Conservation (phyloP, 2,329 filamentous ascomycete genomes). For the Fusarium liriodendri region DNA sequence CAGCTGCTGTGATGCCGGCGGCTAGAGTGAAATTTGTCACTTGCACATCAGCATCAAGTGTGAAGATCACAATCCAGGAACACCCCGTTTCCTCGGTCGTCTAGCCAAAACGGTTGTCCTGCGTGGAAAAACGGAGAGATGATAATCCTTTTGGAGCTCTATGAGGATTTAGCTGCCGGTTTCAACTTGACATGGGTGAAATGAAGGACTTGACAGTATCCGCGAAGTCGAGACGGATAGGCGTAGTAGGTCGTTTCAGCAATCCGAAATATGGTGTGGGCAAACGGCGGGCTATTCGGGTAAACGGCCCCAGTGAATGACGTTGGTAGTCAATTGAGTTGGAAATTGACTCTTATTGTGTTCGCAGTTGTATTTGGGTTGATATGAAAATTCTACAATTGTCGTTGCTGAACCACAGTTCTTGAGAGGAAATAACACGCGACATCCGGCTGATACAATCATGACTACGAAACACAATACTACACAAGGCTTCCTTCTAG, state of each 20-base stretch:
- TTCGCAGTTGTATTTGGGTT: background rate
- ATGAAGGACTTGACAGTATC: constrained; percentile 5
- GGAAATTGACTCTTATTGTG: background rate
- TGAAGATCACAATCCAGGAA: constrained; percentile 31
- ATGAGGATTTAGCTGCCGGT: background rate
- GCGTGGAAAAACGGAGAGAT: background rate
- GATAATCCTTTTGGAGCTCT: background rate
- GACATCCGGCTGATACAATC: background rate
- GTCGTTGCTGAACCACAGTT: background rate
- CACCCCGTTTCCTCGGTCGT: background rate
- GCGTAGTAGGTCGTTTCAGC: background rate
- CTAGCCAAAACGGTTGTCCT: background rate
- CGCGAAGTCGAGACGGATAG: background rate
- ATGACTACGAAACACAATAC: background rate
- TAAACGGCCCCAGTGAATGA: background rate
- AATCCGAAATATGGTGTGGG: background rate
- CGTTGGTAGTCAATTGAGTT: background rate
- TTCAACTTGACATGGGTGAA: background rate
- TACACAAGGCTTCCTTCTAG: background rate
- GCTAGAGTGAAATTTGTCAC: constrained; percentile 24
- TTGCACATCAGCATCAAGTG: constrained; percentile 14
- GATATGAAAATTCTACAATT: background rate
- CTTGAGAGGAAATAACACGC: background rate
- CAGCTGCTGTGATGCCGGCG: constrained; percentile 12
- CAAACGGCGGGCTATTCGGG: background rate